Evolutionary conservation across 176 grass and related monocot species (phyloP).

Genomic region (Urochloa ruziziensis): DNA sequence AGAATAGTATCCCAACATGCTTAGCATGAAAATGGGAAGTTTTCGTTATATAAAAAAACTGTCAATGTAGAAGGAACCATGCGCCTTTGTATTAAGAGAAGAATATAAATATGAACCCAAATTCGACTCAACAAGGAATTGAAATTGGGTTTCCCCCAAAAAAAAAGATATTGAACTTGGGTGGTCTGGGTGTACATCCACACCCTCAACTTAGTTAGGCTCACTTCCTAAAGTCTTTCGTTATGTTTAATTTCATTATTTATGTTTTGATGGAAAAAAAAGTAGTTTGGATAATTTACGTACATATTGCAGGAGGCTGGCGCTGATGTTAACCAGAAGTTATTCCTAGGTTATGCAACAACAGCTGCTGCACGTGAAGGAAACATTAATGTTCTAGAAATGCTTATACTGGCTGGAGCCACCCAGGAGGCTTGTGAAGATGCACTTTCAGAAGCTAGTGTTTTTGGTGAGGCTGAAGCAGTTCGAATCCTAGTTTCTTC

Average conservation of each 20-base stretch:
- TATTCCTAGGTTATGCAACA: conserved; percentile 63
- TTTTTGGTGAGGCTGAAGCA: conserved; percentile 37
- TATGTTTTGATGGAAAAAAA: neutral
- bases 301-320: conserved; percentile 38
- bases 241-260: neutral
- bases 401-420: conserved; percentile 50
- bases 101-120: neutral
- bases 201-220: neutral
- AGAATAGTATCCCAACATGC: neutral
- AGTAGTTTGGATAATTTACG: neutral
- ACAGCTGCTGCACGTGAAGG: conserved; percentile 60
- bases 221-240: neutral
- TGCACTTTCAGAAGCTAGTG: conserved; percentile 49
- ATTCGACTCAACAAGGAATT: neutral
- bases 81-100: neutral
- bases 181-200: neutral
- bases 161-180: no score
- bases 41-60: neutral
- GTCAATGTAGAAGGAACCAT: neutral
- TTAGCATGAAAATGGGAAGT: neutral
- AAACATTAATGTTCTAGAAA: conserved; percentile 40
- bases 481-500: conserved; percentile 41
- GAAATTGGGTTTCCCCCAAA: no score
- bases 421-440: conserved; percentile 54
- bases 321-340: conserved; percentile 59